Conservation (phyloP, 495 filamentous ascomycete species). For the Annulohypoxylon nitens region DNA sequence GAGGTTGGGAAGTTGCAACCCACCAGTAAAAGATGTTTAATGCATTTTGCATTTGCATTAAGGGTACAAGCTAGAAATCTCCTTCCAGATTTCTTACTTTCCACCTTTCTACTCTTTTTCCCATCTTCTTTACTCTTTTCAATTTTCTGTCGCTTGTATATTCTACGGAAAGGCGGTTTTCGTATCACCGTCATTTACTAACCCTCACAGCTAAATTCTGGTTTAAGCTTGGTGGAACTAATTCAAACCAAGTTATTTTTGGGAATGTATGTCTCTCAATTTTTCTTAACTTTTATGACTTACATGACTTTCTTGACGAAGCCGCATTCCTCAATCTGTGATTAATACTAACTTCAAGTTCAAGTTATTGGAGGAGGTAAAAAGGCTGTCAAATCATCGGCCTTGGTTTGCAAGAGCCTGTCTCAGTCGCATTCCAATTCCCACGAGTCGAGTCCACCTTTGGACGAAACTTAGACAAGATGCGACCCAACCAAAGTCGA, state of each 20-base stretch:
- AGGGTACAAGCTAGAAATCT: conserved; percentile 43
- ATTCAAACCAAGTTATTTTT: conserved; percentile 34
- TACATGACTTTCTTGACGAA: background rate
- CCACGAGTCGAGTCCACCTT: conserved; percentile 28
- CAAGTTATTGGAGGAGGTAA: conserved; percentile 35
- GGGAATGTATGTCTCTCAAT: conserved; percentile 28
- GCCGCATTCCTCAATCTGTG: conserved; percentile 28
- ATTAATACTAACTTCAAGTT: conserved; percentile 28
- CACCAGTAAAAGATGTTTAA: conserved; percentile 41
- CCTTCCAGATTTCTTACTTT: conserved; percentile 22
- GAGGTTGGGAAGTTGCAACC: conserved; percentile 50
- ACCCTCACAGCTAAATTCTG: conserved; percentile 17
- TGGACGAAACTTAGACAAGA: conserved; percentile 43
- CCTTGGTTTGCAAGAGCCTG: conserved; percentile 33
- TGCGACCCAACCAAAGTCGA: conserved; percentile 39
- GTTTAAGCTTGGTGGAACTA: conserved; percentile 26
- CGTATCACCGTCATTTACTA: conserved; percentile 27
- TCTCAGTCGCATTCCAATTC: conserved; percentile 43
- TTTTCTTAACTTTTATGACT: background rate
- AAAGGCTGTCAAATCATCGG: conserved; percentile 23
- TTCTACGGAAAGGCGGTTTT: conserved; percentile 19
- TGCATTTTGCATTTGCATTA: conserved; percentile 43
- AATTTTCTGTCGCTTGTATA: conserved; percentile 11
- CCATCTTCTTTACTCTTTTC: conserved; percentile 22
- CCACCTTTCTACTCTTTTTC: conserved; percentile 20